Base-by-base conservation (phyloP, 1,284 basidiomycete genomes). In the Ceratobasidium sp. region DNA sequence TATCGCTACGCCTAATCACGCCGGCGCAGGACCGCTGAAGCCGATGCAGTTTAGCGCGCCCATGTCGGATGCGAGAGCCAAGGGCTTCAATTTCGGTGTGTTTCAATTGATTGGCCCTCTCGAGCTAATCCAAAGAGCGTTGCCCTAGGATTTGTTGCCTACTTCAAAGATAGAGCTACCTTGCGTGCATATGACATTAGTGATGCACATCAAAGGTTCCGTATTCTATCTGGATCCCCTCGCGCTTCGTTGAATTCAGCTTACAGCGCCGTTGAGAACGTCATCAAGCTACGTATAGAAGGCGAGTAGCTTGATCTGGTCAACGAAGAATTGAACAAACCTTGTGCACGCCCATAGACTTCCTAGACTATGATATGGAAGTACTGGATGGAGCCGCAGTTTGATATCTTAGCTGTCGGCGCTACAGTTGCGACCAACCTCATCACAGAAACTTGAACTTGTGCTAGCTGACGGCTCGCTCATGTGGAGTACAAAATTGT, bases 291-390 rank as follows among this genome's bases (percentile, higher is more conserved):
- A 7, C 60, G 60, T n/a, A 64, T 64, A n/a, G 38, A 35, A 7
- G 60, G 60, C 23, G 38, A 16, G 57, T 41, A 41, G 10, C 5
- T 30, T 30, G 27, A 30, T 30, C 27, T 6, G 38, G 38, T 41
- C 10, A 5, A 41, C 6, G 7, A 18, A 8, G 20, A 16, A 20
- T 35, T 33, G 3, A 23, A 8, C 60, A n/a, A 14, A 41, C 7
- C 6, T 60, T 20, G 16, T 14, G 3, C 8, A 6, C 5, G 14
- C 7, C 18, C 20, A 20, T 16, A 64, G 60, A 64, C 38, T 64
- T 64, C 20, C 20, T 64, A 38, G 60, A 64, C 38, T 64, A 64
- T 20, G 60, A 64, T 33, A 41, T 64, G 12, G 60, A 64, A 2
- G 60, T 64, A 7, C 60, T 38, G 20, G 60, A 64, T 33, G 60